Evolutionary conservation across 2,329 filamentous ascomycete genomes (phyloP).

Genomic region (Neonectria sp.): DNA sequence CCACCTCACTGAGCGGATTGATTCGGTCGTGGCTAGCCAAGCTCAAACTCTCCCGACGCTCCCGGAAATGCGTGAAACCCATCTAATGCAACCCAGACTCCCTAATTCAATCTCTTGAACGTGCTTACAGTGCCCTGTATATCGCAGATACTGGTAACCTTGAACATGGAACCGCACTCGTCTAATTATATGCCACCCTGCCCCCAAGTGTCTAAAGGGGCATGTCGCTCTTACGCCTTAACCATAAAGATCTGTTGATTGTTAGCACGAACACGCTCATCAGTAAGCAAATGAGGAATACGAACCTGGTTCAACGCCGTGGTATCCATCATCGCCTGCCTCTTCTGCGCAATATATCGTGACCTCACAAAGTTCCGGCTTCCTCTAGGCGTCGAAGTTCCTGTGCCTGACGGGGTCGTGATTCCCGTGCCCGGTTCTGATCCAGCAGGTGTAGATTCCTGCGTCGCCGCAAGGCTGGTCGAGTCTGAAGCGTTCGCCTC

Average conservation of each 20-base stretch:
- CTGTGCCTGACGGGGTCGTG: slow-evolving; percentile 59
- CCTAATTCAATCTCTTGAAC: slow-evolving; percentile 4
- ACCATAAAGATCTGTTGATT: slow-evolving; percentile 77
- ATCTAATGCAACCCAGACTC: slow-evolving; percentile 24
- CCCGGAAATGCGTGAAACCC: slow-evolving; percentile 9
- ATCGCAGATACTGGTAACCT: slow-evolving; percentile 6
- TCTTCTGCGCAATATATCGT: slow-evolving; percentile 91
- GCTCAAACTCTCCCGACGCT: background rate
- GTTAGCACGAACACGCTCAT: slow-evolving; percentile 18
- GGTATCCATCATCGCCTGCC: slow-evolving; percentile 84
- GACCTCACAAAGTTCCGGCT: slow-evolving; percentile 82
- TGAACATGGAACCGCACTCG: background rate
- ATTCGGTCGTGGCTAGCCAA: slow-evolving; percentile 6
- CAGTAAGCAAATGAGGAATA: slow-evolving; percentile 58
- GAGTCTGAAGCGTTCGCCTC: slow-evolving; percentile 48
- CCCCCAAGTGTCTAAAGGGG: background rate
- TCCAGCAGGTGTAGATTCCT: slow-evolving; percentile 44
- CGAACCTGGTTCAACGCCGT: slow-evolving; percentile 88
- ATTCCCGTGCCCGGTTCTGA: slow-evolving; percentile 55
- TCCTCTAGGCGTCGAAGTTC: slow-evolving; percentile 62
- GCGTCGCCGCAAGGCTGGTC: slow-evolving; percentile 26
- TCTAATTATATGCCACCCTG: slow-evolving; percentile 18
- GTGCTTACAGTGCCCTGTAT: slow-evolving; percentile 4
- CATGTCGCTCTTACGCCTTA: slow-evolving; percentile 58
- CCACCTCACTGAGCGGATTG: slow-evolving; percentile 8